Base-by-base conservation (phyloP, 805 yeast species). In the Nakazawaea populi region DNA sequence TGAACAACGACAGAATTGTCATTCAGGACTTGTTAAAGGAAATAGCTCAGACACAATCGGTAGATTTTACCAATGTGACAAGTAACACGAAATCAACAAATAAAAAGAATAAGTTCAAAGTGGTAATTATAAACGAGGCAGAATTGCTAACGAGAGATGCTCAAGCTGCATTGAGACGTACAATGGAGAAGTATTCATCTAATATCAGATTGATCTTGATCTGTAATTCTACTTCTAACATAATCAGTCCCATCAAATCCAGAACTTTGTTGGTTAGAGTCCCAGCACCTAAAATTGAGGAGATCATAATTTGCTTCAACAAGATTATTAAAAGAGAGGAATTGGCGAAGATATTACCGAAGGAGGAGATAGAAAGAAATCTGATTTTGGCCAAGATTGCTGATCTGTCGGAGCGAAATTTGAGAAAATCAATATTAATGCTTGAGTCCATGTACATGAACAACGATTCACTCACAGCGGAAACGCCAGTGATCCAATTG, bases 11-110 rank as follows among this genome's bases (percentile, higher is more conserved):
- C 68, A 77, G 98, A 55, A 85, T 94, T 47, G 97, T 94, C 34
- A 90, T 94, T 57, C 98, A 94, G 64, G 97, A 94, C 60, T 70
- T 94, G 54, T 75, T 94, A 58, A 94, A 94, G 61, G 98, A 94
- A 56, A 83, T 94, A 44, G 99, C 97, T 2, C 96, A 90, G 60
- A 87, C 94, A 10, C 97, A 91, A 61, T 96, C 91, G 62, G 90
- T 94, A n/a, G 97, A 91, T 64, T 83, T 87, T 60, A 61, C 76
- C 47, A 72, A 69, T 66, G 75, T 72, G n/a, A 42, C 47, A 3
- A 36, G 35, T 8, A 50, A 50, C 39, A 49, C 30, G 29, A 42
- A 47, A 28, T 27, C 49, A 24, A 41, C 53, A 24, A 36, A 30
- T 14, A 58, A 52, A 54, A 67, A 54, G 54, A 80, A 83, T 59